Evolutionary conservation across 257 asterid genomes (phyloP), one percentile per base, ranked within the genome.

Genomic region (Fraxinus excelsior): DNA sequence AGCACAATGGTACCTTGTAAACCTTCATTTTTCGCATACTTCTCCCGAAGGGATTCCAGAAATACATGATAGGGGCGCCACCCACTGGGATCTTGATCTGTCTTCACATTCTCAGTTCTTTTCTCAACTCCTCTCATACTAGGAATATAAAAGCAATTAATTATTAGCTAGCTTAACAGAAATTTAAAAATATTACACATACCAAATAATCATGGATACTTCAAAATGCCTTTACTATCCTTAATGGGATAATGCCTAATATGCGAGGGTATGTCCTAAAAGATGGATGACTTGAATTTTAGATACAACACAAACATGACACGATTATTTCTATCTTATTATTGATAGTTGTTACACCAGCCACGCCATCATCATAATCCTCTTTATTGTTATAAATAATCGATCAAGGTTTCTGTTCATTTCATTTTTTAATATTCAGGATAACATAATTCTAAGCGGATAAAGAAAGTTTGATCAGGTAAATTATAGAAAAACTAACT

Each of bases 51-150:
- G 66, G 86, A 87, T 78, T 89, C 93, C 56, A 95, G 84, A 84
- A 95, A 95, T 51, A 78, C 79, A 80, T 78, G 74, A 76, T 87
- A 93, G 53, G 96, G 85, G 44, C 92, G 97, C 99, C 99, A 95
- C 37, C 96, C 97, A 72, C 94, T 91, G 80, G 98, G 97, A 85
- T 95, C 92, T 82, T 90, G 89, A 74, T 90, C 96, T 5, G 83
- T 91, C 78, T 85, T 88, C 83, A 93, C 86, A 78, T 87, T 83
- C 82, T 89, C 96, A 42, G 88, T 80, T 88, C 88, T 87, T 80
- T 82, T 85, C 84, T 95, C 91, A 69, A 89, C 92, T 79, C 76
- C 90, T 84, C 83, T 85, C 80, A 91, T 83, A 77, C 98, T 95
- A 80, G 72, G 68, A 56, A 83, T 66, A 40, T 29, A 51, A 85